Evolutionary conservation across 371 early-diverging fungal genomes (phyloP), one percentile per base, ranked within the genome.

Genomic region (Mucor mucedo): DNA sequence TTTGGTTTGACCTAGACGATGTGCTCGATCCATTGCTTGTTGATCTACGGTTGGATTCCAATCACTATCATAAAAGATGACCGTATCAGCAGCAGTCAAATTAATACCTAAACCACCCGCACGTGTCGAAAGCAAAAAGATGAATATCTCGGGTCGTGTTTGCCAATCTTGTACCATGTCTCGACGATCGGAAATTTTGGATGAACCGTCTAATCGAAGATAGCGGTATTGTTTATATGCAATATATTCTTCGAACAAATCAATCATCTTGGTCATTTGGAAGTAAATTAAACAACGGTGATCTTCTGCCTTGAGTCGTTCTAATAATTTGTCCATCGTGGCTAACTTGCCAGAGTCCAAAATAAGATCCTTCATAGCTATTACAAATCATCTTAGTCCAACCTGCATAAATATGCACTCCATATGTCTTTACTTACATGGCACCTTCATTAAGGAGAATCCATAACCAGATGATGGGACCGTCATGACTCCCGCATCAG

Each of bases 81-180:
- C 98, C 0, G 99, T 99, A 76, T 99, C 99, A 0, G 99, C 99
- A 2, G 99, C 99, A 1, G 99, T 99, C 70, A 99, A 84, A 73
- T 99, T 99, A 73, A 99, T 94, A 65, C 99, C 99, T 40, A 99
- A 84, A 11, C 99, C 99, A 70, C 99, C 99, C 27, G 99, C 99
- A 59, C 99, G 89, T 4, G 99, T 99, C 74, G 93, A 93, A 45
- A 99, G 88, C 74, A 99, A 75, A 72, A 99, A 99, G 35, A 98
- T 94, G 72, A 99, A 99, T 44, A 92, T 89, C 66, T 95, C 94
- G 48, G 93, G 89, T 49, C 91, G 65, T 8, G 94, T 92, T 76
- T 95, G 95, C 93, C 93, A 97, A 66, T 95, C 94, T 54, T 87
- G 84, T 6, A 99, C 97, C 89, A 96, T 88, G 67, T 95, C 95